Evolutionary conservation across 208 protist species (phyloP).

Genomic region (Acanthamoeba rhysodes): DNA sequence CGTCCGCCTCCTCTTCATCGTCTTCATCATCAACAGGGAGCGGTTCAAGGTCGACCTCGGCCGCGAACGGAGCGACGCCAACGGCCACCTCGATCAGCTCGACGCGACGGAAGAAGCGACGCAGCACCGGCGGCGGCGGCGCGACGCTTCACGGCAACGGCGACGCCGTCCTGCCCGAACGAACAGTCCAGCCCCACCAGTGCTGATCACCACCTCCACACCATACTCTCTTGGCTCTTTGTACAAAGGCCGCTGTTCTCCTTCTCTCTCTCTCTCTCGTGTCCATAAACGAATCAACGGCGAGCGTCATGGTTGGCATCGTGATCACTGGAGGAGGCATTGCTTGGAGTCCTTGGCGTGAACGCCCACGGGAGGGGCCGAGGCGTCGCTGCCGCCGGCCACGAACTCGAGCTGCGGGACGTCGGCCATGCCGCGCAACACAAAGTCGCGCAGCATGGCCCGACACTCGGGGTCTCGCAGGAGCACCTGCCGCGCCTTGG

Average conservation of each 20-base stretch:
- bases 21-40: background rate
- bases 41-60: background rate
- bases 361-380: background rate
- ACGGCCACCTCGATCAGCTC: background rate
- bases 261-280: no score
- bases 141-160: background rate
- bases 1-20: background rate
- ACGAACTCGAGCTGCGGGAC: background rate
- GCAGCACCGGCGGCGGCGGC: background rate
- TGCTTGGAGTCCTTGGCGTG: background rate
- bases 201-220: background rate
- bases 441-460: background rate
- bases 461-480: background rate
- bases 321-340: background rate
- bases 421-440: background rate
- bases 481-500: background rate
- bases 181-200: conserved; percentile 55
- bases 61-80: background rate
- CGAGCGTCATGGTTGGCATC: no score
- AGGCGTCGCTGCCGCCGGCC: background rate
- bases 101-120: conserved; percentile 39
- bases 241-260: background rate
- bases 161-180: background rate
- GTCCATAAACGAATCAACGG: no score
- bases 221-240: background rate